Evolutionary conservation across 805 yeast genomes (phyloP).

Genomic region (Ogataea pilisensis): DNA sequence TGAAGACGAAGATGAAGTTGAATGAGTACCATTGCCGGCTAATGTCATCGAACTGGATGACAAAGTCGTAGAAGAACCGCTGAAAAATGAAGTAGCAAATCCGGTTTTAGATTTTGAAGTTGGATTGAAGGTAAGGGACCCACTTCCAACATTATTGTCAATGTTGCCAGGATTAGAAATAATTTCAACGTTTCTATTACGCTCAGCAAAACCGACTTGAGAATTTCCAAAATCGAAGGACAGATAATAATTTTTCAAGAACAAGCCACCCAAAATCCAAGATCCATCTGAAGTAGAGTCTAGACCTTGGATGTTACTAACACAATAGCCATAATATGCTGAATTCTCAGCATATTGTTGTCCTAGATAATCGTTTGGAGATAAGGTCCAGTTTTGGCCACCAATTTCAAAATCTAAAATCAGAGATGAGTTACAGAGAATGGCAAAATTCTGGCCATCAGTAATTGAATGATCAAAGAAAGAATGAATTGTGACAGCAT

Average conservation of each 20-base stretch:
- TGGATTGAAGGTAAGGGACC: too few relatives aligned
- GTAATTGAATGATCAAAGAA: conserved; percentile 46
- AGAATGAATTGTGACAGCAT: conserved; percentile 51
- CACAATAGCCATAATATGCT: conserved; percentile 48
- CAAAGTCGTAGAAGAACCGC: neutral
- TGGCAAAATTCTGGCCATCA: conserved; percentile 62
- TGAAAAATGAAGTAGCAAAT: neutral
- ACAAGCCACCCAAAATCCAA: conserved; percentile 67
- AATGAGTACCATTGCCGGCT: neutral
- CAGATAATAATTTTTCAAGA: conserved; percentile 50
- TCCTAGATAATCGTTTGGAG: conserved; percentile 46
- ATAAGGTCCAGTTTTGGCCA: conserved; percentile 41
- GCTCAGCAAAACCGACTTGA: conserved; percentile 51
- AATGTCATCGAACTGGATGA: neutral
- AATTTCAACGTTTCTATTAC: conserved; percentile 28
- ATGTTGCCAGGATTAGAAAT: conserved; percentile 2
- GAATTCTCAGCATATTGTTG: conserved; percentile 36
- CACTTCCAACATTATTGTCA: too few relatives aligned
- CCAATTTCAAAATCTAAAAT: conserved; percentile 39
- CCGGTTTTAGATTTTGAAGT: neutral
- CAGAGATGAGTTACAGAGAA: conserved; percentile 48
- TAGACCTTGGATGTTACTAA: conserved; percentile 62
- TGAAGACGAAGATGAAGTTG: conserved; percentile 1
- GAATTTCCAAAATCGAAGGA: conserved; percentile 52
- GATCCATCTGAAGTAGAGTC: conserved; percentile 33